Evolutionary conservation across 768 basidiomycete genomes (phyloP).

Genomic region (Leccinum imitatum): DNA sequence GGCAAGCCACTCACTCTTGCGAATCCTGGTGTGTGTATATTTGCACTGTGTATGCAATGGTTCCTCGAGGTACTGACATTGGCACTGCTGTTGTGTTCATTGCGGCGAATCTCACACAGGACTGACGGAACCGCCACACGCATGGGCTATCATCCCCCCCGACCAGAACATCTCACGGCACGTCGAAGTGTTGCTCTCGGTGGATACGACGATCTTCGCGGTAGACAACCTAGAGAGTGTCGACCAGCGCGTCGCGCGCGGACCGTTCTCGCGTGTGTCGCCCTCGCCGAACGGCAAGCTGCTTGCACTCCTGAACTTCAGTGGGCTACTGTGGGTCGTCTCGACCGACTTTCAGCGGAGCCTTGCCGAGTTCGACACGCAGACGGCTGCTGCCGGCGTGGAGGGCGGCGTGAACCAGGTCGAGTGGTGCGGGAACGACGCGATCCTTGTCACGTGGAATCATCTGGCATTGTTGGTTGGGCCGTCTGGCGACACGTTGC

Average conservation of each 20-base stretch:
- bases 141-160: slow-evolving; percentile 90
- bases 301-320: slow-evolving; percentile 75
- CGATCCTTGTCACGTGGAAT: slow-evolving; percentile 85
- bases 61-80: slow-evolving; percentile 3
- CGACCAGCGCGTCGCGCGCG: slow-evolving; percentile 85
- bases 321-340: slow-evolving; percentile 86
- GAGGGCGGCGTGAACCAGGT: slow-evolving; percentile 66
- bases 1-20: slow-evolving; percentile 69
- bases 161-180: slow-evolving; percentile 88
- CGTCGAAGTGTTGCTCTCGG: slow-evolving; percentile 83
- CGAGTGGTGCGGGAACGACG: slow-evolving; percentile 97
- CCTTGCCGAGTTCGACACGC: slow-evolving; percentile 84
- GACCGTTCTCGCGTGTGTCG: slow-evolving; percentile 84
- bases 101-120: slow-evolving; percentile 39
- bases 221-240: slow-evolving; percentile 88
- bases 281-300: slow-evolving; percentile 95
- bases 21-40: slow-evolving; percentile 63
- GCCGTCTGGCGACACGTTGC: slow-evolving; percentile 83
- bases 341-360: slow-evolving; percentile 89
- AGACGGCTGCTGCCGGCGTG: slow-evolving; percentile 50
- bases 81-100: not conserved
- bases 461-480: slow-evolving; percentile 81
- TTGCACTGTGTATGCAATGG: slow-evolving; percentile 1
- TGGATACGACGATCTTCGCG: slow-evolving; percentile 74
- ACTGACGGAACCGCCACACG: slow-evolving; percentile 72